phyloP scores from a whole-genome alignment of 2,329 filamentous ascomycete species.

The Pseudogymnoascus pannorum region DNA sequence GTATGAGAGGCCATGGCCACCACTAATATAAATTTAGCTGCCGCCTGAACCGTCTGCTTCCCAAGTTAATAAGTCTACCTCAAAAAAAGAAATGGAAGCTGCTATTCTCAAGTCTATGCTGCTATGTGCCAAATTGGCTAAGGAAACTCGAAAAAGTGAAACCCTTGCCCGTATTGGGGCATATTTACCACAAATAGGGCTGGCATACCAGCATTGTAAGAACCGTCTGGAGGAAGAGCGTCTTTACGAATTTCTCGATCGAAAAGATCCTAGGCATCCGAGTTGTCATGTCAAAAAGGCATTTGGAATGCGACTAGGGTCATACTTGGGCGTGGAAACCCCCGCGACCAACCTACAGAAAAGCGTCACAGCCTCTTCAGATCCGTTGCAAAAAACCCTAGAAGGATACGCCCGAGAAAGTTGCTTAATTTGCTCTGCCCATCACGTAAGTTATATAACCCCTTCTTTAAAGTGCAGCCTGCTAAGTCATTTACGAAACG shows the following conservation, averaged over 20 bases:
- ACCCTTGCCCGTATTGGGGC: background rate
- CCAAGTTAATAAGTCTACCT: background rate
- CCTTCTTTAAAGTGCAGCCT: background rate
- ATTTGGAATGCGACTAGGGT: background rate
- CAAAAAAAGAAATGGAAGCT: background rate
- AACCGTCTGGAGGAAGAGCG: background rate
- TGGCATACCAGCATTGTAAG: background rate
- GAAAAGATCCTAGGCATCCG: background rate
- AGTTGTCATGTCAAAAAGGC: background rate
- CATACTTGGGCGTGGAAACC: background rate
- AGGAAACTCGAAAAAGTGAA: background rate
- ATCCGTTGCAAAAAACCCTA: background rate
- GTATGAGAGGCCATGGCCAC: background rate
- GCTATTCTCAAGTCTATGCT: background rate
- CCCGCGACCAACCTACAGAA: background rate
- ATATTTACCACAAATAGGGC: background rate
- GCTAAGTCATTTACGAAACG: background rate
- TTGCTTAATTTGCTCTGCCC: background rate
- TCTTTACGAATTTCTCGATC: background rate
- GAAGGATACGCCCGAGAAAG: background rate
- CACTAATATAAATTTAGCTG: background rate
- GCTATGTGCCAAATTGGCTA: background rate
- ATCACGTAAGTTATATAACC: background rate
- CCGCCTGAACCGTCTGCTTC: background rate
- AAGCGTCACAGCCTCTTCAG: background rate